Evolutionary conservation across 306 rosid genomes (phyloP).

Genomic region (Lotus japonicus): DNA sequence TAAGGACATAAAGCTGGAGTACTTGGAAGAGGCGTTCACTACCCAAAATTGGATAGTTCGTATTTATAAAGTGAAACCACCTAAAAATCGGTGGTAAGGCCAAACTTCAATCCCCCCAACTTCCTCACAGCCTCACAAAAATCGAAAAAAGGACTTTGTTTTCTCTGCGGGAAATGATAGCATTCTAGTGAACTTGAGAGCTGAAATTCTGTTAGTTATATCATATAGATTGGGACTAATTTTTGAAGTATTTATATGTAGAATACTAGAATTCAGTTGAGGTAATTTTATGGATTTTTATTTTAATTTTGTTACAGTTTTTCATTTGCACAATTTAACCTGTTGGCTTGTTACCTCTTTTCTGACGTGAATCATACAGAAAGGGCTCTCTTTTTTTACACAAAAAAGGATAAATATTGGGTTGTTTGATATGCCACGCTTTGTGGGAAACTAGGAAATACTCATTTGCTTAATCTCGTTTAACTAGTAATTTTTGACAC

Average conservation of each 20-base stretch:
- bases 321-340: neutral
- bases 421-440: neutral
- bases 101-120: neutral
- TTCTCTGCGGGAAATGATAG: slow-evolving; percentile 38
- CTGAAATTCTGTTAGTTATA: slow-evolving; percentile 14
- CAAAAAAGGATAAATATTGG: neutral
- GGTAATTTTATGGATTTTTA: slow-evolving; percentile 2
- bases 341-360: neutral
- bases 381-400: neutral
- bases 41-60: slow-evolving; percentile 99
- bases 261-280: slow-evolving; percentile 38
- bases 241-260: slow-evolving; percentile 29
- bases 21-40: slow-evolving; percentile 97
- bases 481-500: too few relatives aligned
- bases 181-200: slow-evolving; percentile 34
- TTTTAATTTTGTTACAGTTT: neutral
- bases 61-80: slow-evolving; percentile 97
- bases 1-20: slow-evolving; percentile 86
- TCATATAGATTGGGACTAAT: slow-evolving; percentile 26
- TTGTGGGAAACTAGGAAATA: too few relatives aligned
- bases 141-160: neutral
- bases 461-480: too few relatives aligned
- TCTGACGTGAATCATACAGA: neutral
- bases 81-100: slow-evolving; percentile 85
- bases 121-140: neutral